Evolutionary conservation across 108 stramenopile species (phyloP).

Genomic region (Craspedostauros australis): DNA sequence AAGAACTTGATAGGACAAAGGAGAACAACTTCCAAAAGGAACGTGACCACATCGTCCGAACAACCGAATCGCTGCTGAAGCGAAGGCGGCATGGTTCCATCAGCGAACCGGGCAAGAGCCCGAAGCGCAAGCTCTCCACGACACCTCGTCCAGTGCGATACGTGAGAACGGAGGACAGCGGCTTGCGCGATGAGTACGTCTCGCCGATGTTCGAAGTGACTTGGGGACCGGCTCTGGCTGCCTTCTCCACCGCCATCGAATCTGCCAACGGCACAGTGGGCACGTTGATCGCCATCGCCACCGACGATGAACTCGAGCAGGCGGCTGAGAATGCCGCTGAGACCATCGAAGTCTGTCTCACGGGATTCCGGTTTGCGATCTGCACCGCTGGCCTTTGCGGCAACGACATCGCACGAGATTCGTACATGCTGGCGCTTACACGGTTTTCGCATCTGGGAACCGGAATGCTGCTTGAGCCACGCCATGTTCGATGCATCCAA

Average conservation of each 20-base stretch:
- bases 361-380: conserved; percentile 83
- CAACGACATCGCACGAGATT: conserved; percentile 80
- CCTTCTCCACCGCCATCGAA: conserved; percentile 92
- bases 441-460: conserved; percentile 90
- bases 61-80: conserved; percentile 82
- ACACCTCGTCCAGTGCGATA: conserved; percentile 23
- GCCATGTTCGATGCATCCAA: conserved; percentile 86
- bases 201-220: conserved; percentile 96
- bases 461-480: conserved; percentile 67
- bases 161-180: conserved; percentile 72
- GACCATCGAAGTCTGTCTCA: conserved; percentile 74
- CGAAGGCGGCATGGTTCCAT: conserved; percentile 32
- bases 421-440: conserved; percentile 84
- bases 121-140: conserved; percentile 30
- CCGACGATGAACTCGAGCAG: conserved; percentile 77
- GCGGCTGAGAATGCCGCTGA: conserved; percentile 81
- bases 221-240: conserved; percentile 95
- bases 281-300: conserved; percentile 61
- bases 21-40: conserved; percentile 86
- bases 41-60: conserved; percentile 89
- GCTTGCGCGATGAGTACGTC: conserved; percentile 83
- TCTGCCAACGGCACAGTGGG: conserved; percentile 76
- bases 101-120: neutral
- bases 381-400: conserved; percentile 81
- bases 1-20: conserved; percentile 72